Evolutionary conservation across 306 rosid genomes (phyloP).

Genomic region (Lathyrus tuberosus): DNA sequence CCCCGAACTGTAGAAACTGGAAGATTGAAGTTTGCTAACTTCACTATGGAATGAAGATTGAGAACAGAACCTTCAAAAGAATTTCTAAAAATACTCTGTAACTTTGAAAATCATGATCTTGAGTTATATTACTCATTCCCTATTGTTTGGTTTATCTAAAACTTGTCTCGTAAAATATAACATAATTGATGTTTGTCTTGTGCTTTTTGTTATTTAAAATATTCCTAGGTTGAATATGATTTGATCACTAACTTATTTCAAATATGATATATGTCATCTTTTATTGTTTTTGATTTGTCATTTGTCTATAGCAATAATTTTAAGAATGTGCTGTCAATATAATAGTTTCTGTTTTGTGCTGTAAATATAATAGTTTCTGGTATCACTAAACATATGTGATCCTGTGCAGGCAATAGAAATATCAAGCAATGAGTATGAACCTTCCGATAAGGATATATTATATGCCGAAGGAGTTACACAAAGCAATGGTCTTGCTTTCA

Average conservation of each 20-base stretch:
- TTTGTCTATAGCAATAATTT: conserved; percentile 14
- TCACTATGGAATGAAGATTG: conserved; percentile 21
- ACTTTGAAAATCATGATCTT: conserved; percentile 30
- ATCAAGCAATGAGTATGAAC: conserved; percentile 93
- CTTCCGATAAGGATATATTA: conserved; percentile 75
- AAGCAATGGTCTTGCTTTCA: conserved; percentile 80
- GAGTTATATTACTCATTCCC: conserved; percentile 17
- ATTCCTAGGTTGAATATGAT: conserved; percentile 15
- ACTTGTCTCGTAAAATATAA: conserved; percentile 1
- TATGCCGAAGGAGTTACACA: conserved; percentile 92
- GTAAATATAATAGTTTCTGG: background rate
- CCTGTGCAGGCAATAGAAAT: conserved; percentile 76
- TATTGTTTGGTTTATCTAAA: conserved; percentile 23
- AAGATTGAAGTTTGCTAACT: background rate
- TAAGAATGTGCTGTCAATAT: conserved; percentile 8
- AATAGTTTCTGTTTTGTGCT: conserved; percentile 13
- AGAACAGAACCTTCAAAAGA: conserved; percentile 31
- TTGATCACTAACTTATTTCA: conserved; percentile 13
- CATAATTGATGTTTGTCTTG: conserved; percentile 8
- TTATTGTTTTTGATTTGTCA: conserved; percentile 23
- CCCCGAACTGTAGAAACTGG: no score
- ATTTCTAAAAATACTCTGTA: background rate
- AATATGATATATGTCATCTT: conserved; percentile 20
- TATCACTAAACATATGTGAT: conserved; percentile 30
- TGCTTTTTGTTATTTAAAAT: conserved; percentile 11